Base-by-base conservation (phyloP, 768 basidiomycete species). In the Trametes sanguinea region DNA sequence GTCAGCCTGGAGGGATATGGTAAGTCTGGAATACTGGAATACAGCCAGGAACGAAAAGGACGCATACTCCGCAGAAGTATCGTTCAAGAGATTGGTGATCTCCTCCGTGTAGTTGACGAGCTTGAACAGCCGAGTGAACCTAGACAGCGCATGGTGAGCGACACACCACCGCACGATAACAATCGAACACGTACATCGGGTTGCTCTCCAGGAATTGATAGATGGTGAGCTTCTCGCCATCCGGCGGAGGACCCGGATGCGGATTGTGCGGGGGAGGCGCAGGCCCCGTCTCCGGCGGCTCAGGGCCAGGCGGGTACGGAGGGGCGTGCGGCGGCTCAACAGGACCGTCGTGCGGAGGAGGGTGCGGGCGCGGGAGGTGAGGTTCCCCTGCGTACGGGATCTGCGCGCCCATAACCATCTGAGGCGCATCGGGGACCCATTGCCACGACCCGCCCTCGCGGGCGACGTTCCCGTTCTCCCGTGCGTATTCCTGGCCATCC, bases 91-190 rank as follows among this genome's bases (percentile, higher is more conserved):
- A 13, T 69, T 65, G 7, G 73, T 72, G 29, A 77, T 72, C 33
- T 77, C 76, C 27, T 79, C 76, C 17, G 76, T 76, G 53, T 73
- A 73, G 54, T 79, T 74, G 32, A 80, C 69, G 1, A 76, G 72
- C 64, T 79, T 80, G 61, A 75, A 74, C 6, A 80, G 37, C 29
- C 74, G 74, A 6, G 77, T 76, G 65, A 76, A 81, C 55, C 78
- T 80, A 60, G n/a, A 35, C 11, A 5, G 16, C 17, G n/a, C 4
- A 10, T 6, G n/a, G 27, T 50, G 11, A 40, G 32, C 33, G 6
- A 59, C n/a, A 10, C 16, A 47, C 6, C 6, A 30, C 27, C 1
- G 11, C 9, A 5, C 2, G 2, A 16, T 9, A 14, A 13, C n/a
- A 29, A 1, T 13, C 17, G 13, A 27, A 3, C 4, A 57, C 67